Evolutionary conservation across 371 early-diverging fungal genomes (phyloP), one percentile per base, ranked within the genome.

Genomic region (Mortierella sp.): DNA sequence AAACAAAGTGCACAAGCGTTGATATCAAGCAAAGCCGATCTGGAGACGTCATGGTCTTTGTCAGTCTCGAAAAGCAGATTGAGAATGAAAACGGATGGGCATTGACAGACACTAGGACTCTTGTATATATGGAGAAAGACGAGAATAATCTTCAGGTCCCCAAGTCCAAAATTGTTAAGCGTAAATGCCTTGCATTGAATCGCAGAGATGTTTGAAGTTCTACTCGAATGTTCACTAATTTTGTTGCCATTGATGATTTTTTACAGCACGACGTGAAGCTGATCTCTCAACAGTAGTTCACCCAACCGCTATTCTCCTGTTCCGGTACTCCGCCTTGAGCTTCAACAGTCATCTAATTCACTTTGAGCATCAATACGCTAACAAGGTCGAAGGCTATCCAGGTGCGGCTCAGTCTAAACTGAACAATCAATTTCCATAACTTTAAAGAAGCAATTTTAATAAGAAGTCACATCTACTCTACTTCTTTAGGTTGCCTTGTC

Each of bases 321-420:
- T 96, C 84, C 84, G 96, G 32, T 96, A 93, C 84, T 95, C 95
- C 26, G 96, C 97, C 20, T 68, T 96, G 62, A 94, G 94, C 2
- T 96, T 93, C 84, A 96, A 96, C 79, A 90, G 91, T 57, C 96
- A 96, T 76, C 87, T 87, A 39, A 95, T 96, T 57, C 96, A 96
- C 76, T 96, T 92, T 83, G 95, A 96, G 75, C 84, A 88, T 49
- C 71, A 72, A 3, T 95, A 95, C 73, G 89, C 93, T n/a, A 86
- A 87, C 30, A 73, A 88, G 24, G 76, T 88, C 6, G 97, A 96
- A 75, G 89, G 90, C 18, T 94, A 95, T 66, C 90, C 92, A 60
- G 90, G 90, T 88, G 30, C 16, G 32, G 26, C 8, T 47, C 37
- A 30, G 35, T 54, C 55, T 66, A 70, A 70, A 70, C 67, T 66